Evolutionary conservation across 495 filamentous ascomycete genomes (phyloP).

Genomic region (Daldinia vernicosa): DNA sequence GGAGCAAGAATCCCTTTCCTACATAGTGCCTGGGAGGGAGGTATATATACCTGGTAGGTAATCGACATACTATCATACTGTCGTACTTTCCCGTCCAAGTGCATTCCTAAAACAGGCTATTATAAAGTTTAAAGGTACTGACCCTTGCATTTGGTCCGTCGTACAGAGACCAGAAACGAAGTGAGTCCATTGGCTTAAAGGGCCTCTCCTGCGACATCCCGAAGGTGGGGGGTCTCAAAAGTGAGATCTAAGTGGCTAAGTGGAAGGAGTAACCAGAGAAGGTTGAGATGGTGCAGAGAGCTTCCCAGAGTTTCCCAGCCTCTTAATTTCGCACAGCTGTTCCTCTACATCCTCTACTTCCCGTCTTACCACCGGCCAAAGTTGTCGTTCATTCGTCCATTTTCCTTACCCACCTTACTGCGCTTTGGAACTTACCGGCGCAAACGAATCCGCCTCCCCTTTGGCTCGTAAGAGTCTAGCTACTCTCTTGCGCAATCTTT

Average conservation of each 20-base stretch:
- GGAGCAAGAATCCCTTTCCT: neutral
- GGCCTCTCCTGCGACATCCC: conserved; percentile 38
- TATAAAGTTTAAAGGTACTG: conserved; percentile 35
- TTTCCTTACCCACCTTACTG: conserved; percentile 2
- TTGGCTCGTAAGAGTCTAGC: neutral
- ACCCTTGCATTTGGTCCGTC: conserved; percentile 43
- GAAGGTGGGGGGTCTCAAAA: conserved; percentile 34
- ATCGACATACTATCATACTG: neutral
- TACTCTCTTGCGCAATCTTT: conserved; percentile 5
- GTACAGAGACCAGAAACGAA: conserved; percentile 30
- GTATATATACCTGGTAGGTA: neutral
- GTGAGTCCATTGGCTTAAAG: conserved; percentile 22
- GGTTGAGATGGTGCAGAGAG: conserved; percentile 38
- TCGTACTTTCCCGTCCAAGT: neutral
- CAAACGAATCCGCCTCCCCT: neutral
- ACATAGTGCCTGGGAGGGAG: no score
- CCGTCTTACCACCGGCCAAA: conserved; percentile 12
- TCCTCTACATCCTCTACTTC: conserved; percentile 17
- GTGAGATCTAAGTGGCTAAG: conserved; percentile 38
- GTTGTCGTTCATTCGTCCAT: neutral
- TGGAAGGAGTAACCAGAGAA: conserved; percentile 8
- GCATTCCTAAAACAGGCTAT: conserved; percentile 40
- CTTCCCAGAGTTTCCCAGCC: conserved; percentile 56
- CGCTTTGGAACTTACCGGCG: conserved; percentile 15
- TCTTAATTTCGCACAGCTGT: conserved; percentile 50